These are phyloP conservation scores for Carpinus fangiana DNA, from an alignment of 306 rosid genomes.

Conservation along the genomic window DNA sequence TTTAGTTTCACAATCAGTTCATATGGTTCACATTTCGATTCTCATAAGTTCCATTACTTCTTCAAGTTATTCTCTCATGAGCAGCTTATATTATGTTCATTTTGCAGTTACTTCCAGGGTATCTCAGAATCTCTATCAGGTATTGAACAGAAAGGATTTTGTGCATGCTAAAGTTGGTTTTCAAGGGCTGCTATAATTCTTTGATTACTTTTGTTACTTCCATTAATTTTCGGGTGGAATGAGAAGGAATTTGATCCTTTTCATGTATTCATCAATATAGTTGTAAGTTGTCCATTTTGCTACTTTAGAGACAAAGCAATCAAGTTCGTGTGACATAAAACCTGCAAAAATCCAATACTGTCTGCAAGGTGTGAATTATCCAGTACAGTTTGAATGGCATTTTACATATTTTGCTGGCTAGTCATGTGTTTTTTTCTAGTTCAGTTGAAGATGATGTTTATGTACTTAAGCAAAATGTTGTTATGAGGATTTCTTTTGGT, in stretches of 20 bases:
- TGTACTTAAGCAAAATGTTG: too few species aligned
- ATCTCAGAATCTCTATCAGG: slow-evolving; percentile 77
- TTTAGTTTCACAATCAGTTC: background rate
- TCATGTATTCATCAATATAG: background rate
- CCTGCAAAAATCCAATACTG: background rate
- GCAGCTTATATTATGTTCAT: slow-evolving; percentile 1
- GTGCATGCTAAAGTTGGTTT: slow-evolving; percentile 60
- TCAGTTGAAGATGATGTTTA: too few species aligned
- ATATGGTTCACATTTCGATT: background rate
- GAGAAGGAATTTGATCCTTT: background rate
- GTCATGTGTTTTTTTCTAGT: background rate
- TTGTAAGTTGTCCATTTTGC: background rate
- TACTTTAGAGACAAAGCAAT: background rate
- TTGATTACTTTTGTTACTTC: slow-evolving; percentile 11
- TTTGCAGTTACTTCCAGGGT: slow-evolving; percentile 72
- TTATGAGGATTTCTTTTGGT: too few species aligned
- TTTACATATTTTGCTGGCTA: background rate
- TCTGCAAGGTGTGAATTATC: background rate
- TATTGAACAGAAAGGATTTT: slow-evolving; percentile 62
- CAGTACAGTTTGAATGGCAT: background rate
- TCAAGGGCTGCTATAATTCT: background rate
- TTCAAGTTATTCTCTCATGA: background rate
- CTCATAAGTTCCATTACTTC: background rate
- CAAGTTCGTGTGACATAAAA: background rate
- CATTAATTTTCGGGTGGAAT: slow-evolving; percentile 25